Percentiles rank a stretch among this genome's conserved stretches.
phyloP scores from a whole-genome alignment of 805 yeast species.

The Candida maltosa region DNA sequence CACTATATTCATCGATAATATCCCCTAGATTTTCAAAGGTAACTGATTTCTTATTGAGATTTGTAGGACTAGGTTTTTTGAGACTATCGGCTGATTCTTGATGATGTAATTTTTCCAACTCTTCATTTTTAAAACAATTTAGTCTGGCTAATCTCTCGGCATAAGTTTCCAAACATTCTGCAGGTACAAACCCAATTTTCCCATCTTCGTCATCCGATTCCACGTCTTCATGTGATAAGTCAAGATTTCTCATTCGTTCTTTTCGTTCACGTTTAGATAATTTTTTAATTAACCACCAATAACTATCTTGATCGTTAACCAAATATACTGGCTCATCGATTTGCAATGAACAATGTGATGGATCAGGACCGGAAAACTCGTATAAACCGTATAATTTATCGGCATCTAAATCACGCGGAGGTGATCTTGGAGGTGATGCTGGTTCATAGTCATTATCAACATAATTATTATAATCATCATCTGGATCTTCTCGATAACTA shows the following conservation, averaged over 20 bases:
- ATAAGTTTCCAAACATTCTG: conserved; percentile 89
- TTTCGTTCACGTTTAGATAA: conserved; percentile 33
- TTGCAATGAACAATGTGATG: conserved; percentile 77
- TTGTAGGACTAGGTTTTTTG: not conserved
- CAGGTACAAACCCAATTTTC: conserved; percentile 92
- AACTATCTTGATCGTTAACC: conserved; percentile 84
- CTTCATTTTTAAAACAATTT: conserved; percentile 90
- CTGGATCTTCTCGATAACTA: not conserved
- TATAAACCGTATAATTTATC: conserved; percentile 80
- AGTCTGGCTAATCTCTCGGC: conserved; percentile 87
- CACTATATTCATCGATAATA: conserved; percentile 13
- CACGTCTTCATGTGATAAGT: conserved; percentile 12
- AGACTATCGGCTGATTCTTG: conserved; percentile 5
- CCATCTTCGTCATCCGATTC: conserved; percentile 47
- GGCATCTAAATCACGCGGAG: conserved; percentile 81
- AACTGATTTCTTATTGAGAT: conserved; percentile 32
- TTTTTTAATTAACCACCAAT: conserved; percentile 90
- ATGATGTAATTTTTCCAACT: conserved; percentile 37
- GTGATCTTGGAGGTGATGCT: conserved; percentile 72
- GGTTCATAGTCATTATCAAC: conserved; percentile 43
- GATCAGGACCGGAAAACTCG: conserved; percentile 88
- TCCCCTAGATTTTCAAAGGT: conserved; percentile 37
- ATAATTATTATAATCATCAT: conserved; percentile 20
- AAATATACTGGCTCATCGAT: conserved; percentile 82
- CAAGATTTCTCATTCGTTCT: conserved; percentile 13